A percentile compares a stretch with the other conserved stretches of the same genome.
Evolutionary conservation across 1,284 basidiomycete species (phyloP).

Genomic region (Naganishia albida): DNA sequence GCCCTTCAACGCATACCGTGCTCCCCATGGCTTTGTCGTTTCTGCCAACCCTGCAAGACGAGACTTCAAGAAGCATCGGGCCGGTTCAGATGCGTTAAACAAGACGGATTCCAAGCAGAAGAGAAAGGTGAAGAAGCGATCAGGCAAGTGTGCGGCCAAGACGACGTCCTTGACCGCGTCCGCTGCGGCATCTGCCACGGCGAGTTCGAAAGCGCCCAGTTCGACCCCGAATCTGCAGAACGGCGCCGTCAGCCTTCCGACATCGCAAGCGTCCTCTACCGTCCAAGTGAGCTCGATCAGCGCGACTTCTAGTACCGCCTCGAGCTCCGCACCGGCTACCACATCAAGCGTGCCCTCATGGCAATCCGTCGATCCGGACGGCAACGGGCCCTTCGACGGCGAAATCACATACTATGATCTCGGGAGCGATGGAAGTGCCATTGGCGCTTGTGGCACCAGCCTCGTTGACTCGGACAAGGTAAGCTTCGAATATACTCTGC

Average conservation of each 20-base stretch:
- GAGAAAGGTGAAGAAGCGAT: conserved; percentile 20
- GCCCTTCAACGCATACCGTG: conserved; percentile 10
- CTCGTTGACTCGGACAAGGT: conserved; percentile 29
- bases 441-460: conserved; percentile 44
- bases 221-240: conserved; percentile 9
- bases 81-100: background rate
- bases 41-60: background rate
- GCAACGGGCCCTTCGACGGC: conserved; percentile 48
- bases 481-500: background rate
- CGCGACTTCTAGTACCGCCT: conserved; percentile 17
- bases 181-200: background rate
- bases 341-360: conserved; percentile 31
- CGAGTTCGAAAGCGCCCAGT: conserved; percentile 21
- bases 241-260: conserved; percentile 18
- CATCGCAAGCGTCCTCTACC: conserved; percentile 27
- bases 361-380: conserved; percentile 41
- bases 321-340: conserved; percentile 20
- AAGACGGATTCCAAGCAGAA: background rate
- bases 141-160: conserved; percentile 6
- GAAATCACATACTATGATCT: conserved; percentile 48
- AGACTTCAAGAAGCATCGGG: conserved; percentile 6
- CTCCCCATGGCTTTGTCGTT: conserved; percentile 1
- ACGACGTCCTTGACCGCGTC: conserved; percentile 18
- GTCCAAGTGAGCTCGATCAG: conserved; percentile 11
- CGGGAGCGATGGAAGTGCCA: conserved; percentile 32